A percentile compares a stretch with the other conserved stretches of the same genome.
phyloP scores from a whole-genome alignment of 2,329 filamentous ascomycete genomes.

The Epichloe aotearoae region DNA sequence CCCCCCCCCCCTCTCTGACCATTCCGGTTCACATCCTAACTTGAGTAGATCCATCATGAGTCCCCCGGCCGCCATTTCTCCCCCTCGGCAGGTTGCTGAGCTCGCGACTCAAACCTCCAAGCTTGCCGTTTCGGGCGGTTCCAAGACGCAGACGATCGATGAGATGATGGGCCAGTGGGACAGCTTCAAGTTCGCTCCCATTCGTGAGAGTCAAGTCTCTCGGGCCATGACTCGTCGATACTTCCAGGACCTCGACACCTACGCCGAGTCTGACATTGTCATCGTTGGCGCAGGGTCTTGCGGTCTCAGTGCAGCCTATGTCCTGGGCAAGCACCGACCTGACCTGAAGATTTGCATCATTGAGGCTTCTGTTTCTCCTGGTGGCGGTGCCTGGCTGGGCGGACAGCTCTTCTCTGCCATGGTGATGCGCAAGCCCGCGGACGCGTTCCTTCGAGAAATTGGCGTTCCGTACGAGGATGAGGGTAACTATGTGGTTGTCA shows the following conservation, averaged over 20 bases:
- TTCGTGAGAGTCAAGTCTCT: conserved; percentile 84
- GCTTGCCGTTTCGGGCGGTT: conserved; percentile 19
- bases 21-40: conserved; percentile 15
- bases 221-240: conserved; percentile 90
- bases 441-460: conserved; percentile 68
- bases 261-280: conserved; percentile 88
- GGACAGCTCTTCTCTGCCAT: conserved; percentile 92
- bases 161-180: conserved; percentile 69
- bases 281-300: conserved; percentile 86
- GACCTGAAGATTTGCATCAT: conserved; percentile 87
- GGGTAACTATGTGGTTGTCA: conserved; percentile 79
- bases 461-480: conserved; percentile 82
- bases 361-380: conserved; percentile 76
- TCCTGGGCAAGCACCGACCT: conserved; percentile 68
- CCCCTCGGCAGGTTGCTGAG: conserved; percentile 35
- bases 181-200: conserved; percentile 67
- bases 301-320: conserved; percentile 73
- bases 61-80: conserved; percentile 61
- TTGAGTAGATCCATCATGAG: conserved; percentile 47
- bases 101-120: conserved; percentile 32
- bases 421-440: conserved; percentile 88
- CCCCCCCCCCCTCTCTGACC: conserved; percentile 36
- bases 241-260: conserved; percentile 77
- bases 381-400: conserved; percentile 83
- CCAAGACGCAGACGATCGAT: conserved; percentile 38